Conservation (phyloP, 257 asterid genomes). For the Thymus mandschuricus region DNA sequence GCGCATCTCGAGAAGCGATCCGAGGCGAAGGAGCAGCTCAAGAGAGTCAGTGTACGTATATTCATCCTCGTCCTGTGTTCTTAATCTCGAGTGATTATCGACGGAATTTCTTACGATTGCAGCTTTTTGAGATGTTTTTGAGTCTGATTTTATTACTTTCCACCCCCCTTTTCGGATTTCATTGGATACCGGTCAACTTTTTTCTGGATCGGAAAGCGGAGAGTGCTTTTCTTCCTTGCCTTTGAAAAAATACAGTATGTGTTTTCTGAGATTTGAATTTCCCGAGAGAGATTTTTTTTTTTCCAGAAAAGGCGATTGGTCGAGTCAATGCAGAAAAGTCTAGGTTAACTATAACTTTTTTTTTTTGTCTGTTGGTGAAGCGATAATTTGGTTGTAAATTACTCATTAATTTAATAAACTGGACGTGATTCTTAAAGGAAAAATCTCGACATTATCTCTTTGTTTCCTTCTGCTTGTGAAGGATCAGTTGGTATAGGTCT, state of each 20-base stretch:
- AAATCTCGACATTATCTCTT: slow-evolving; percentile 19
- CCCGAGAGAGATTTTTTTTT: background rate
- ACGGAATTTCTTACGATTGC: background rate
- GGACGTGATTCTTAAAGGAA: slow-evolving; percentile 21
- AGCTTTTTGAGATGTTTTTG: background rate
- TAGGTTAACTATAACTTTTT: background rate
- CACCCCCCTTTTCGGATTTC: background rate
- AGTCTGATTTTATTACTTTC: background rate
- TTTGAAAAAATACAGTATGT: slow-evolving; percentile 1
- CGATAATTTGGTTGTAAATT: background rate
- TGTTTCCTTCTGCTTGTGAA: slow-evolving; percentile 26
- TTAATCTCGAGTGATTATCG: background rate
- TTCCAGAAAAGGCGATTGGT: background rate
- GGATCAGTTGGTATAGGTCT: slow-evolving; percentile 6
- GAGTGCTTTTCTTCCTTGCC: background rate
- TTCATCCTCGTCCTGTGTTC: background rate
- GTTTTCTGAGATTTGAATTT: background rate
- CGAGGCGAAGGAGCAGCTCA: slow-evolving; percentile 63
- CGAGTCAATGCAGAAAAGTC: background rate
- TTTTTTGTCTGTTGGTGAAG: slow-evolving; percentile 15
- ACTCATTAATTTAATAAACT: background rate
- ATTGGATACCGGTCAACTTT: background rate
- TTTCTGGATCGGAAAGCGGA: slow-evolving; percentile 24
- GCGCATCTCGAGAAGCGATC: slow-evolving; percentile 74
- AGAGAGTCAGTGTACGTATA: slow-evolving; percentile 62